Evolutionary conservation across 2,329 filamentous ascomycete genomes (phyloP).

Genomic region (Calcarisporium arbuscula): DNA sequence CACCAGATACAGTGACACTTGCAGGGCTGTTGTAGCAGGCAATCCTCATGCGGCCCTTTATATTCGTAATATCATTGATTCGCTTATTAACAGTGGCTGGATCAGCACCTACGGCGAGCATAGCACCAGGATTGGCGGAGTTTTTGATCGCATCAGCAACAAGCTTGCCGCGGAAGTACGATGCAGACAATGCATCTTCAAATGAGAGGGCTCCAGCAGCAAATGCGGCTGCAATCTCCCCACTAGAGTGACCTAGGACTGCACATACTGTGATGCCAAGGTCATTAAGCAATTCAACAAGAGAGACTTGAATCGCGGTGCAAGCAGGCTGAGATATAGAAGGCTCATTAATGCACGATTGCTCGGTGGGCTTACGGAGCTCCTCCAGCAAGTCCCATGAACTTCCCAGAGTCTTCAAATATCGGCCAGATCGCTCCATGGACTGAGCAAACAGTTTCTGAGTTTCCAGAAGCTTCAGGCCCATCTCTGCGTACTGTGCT

Average conservation of each 20-base stretch:
- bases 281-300: constrained; percentile 27
- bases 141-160: constrained; percentile 1
- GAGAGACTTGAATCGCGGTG: constrained; percentile 34
- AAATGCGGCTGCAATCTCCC: constrained; percentile 33
- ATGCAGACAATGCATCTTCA: constrained; percentile 21
- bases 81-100: neutral
- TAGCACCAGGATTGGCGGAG: constrained; percentile 1
- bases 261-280: constrained; percentile 20
- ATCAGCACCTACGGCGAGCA: neutral
- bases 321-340: constrained; percentile 29
- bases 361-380: constrained; percentile 7
- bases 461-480: constrained; percentile 9
- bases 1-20: neutral
- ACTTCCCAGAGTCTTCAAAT: no score
- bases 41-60: neutral
- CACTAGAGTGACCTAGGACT: constrained; percentile 30
- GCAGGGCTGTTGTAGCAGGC: constrained; percentile 1
- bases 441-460: neutral
- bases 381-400: constrained; percentile 12
- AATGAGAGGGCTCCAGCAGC: constrained; percentile 14
- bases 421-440: no score
- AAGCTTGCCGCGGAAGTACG: constrained; percentile 24
- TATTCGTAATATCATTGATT: neutral
- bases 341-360: constrained; percentile 15
- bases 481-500: constrained; percentile 17